These are phyloP conservation scores for Ogataea parapolymorpha DNA, from an alignment of 805 yeast species.

Conservation along the genomic window DNA sequence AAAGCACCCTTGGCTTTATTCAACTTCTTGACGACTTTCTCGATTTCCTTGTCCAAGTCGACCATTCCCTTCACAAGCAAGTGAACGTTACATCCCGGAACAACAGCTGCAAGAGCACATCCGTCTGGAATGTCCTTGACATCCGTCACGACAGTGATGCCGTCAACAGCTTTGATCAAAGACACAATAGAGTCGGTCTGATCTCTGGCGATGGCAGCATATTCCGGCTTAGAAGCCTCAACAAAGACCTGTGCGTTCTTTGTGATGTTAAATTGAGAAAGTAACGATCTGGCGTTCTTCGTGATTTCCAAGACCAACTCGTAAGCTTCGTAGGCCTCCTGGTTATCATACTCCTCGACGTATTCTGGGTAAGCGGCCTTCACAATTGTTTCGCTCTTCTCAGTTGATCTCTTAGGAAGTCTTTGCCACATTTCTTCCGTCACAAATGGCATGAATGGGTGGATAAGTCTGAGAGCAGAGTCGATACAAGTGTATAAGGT, in stretches of 20 bases:
- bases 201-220: conserved; percentile 50
- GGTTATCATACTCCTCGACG: conserved; percentile 57
- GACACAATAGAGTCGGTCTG: conserved; percentile 89
- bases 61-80: conserved; percentile 91
- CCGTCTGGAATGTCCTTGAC: conserved; percentile 74
- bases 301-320: conserved; percentile 83
- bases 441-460: conserved; percentile 97
- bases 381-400: conserved; percentile 65
- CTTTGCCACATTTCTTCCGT: conserved; percentile 99
- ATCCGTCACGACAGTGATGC: conserved; percentile 59
- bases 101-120: conserved; percentile 80
- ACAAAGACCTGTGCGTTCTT: conserved; percentile 86
- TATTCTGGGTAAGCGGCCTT: conserved; percentile 77
- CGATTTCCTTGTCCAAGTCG: conserved; percentile 87
- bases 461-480: conserved; percentile 85
- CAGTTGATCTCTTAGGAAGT: conserved; percentile 81
- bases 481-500: conserved; percentile 92
- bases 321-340: conserved; percentile 67
- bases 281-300: conserved; percentile 85
- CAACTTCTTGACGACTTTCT: conserved; percentile 77
- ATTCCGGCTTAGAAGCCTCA: conserved; percentile 54
- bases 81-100: conserved; percentile 80
- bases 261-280: conserved; percentile 84
- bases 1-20: conserved; percentile 58
- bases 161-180: conserved; percentile 85